Base-by-base conservation (phyloP, 495 filamentous ascomycete genomes). In the Xylaria castorea region DNA sequence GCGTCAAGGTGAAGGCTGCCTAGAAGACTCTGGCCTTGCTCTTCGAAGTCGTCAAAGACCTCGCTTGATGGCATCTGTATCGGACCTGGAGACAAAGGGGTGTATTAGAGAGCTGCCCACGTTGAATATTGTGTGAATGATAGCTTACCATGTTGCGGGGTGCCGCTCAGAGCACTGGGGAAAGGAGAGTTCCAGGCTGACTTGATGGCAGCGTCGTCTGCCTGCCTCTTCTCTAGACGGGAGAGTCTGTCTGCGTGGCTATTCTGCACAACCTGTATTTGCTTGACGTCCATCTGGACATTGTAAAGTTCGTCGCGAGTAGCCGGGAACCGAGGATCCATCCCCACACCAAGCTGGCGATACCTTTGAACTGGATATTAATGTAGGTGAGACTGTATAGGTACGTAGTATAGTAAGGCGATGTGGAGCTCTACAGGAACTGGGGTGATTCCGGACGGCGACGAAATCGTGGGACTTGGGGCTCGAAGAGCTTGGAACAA, bases 181-280 rank as follows among this genome's bases (percentile, higher is more conserved):
- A 95, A 97, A 1, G 93, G 93, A 53, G 93, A 96, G 68, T 92
- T 92, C 94, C 94, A 98, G 42, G 93, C 91, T 48, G 91, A 95
- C 80, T 92, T 97, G 78, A 97, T 80, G 50, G 91, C 88, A 46
- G 92, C 91, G 85, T 97, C 94, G 67, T 87, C 87, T 68, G 94
- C 93, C 71, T 94, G 92, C 68, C 91, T 90, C 73, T 92, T 91
- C 81, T 98, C 94, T 68, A 98, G 84, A 62, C 91, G 85, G 32
- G 90, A 83, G 71, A 98, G 85, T 66, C 94, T 87, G 75, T 97
- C 94, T n/a, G 89, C 86, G 82, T 97, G 94, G 74, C 93, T 90
- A 75, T 87, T 87, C 80, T 97, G 94, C 62, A 92, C 85, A 71
- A 89, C 85, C 73, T 95, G 92, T 51, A 97, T 84, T 77, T 93